Percentiles rank a stretch among this genome's conserved stretches.
phyloP scores from a whole-genome alignment of 108 stramenopile genomes.

The Craspedostauros australis region DNA sequence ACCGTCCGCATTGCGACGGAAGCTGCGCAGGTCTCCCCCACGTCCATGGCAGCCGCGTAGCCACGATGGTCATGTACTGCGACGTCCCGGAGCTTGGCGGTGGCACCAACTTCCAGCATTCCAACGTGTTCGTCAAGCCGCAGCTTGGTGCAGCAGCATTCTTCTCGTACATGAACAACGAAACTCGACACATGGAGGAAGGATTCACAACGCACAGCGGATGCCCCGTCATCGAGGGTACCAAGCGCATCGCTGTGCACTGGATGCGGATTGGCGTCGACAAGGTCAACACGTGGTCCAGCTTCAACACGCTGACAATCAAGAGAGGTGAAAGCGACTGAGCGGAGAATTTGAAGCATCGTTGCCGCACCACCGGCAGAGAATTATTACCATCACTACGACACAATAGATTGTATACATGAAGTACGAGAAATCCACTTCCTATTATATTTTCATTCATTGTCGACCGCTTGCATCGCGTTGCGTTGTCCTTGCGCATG shows the following conservation, averaged over 20 bases:
- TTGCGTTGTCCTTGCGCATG: no score
- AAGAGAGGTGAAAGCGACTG: conserved; percentile 24
- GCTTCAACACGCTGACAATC: conserved; percentile 67
- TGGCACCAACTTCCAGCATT: conserved; percentile 79
- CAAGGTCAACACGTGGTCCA: conserved; percentile 68
- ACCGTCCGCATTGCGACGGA: conserved; percentile 94
- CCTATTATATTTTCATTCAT: no score
- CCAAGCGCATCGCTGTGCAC: conserved; percentile 70
- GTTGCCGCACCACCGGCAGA: no score
- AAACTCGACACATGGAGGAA: conserved; percentile 49
- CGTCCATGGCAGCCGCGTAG: conserved; percentile 69
- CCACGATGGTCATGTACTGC: conserved; percentile 93
- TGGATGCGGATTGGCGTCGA: conserved; percentile 89
- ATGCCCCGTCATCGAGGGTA: conserved; percentile 84
- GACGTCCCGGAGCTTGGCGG: conserved; percentile 69
- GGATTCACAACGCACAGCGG: conserved; percentile 81
- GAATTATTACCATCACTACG: no score
- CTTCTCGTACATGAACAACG: conserved; percentile 75
- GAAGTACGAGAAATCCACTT: no score
- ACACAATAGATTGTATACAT: no score
- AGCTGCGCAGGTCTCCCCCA: conserved; percentile 63
- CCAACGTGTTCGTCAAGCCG: conserved; percentile 69
- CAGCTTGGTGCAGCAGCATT: conserved; percentile 62
- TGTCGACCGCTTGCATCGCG: no score
- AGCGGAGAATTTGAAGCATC: no score